phyloP scores from a whole-genome alignment of 305 asterid genomes.

The Fraxinus velutina region DNA sequence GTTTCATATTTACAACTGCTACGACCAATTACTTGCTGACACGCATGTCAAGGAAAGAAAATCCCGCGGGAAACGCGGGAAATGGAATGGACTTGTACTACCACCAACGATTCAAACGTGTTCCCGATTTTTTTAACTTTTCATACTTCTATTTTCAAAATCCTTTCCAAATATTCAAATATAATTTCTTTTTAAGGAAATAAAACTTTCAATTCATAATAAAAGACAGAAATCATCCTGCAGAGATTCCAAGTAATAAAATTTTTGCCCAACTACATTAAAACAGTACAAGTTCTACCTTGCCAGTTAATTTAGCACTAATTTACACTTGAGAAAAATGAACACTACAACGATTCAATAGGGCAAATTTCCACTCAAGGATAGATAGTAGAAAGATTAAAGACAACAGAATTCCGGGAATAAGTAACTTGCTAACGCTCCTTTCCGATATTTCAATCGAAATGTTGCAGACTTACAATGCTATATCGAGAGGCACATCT shows the following conservation, averaged over 20 bases:
- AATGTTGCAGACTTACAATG: neutral
- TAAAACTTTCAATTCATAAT: neutral
- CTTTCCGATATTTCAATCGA: neutral
- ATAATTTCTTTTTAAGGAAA: neutral
- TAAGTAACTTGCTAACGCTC: neutral
- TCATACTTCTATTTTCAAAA: neutral
- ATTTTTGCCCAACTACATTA: neutral
- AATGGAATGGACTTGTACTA: neutral
- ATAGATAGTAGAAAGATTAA: neutral
- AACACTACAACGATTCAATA: neutral
- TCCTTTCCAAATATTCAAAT: neutral
- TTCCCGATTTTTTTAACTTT: neutral
- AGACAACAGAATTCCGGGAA: neutral
- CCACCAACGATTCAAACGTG: neutral
- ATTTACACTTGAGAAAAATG: neutral
- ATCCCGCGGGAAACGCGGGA: neutral
- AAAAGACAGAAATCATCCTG: neutral
- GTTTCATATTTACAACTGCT: neutral
- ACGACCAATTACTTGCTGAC: neutral
- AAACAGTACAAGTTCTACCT: neutral
- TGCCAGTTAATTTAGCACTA: neutral
- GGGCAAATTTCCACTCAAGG: neutral
- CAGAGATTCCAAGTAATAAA: neutral
- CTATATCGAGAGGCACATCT: neutral
- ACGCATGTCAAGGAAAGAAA: neutral